Conservation (phyloP, 2,329 filamentous ascomycete species). For the Ophiostoma sp. region DNA sequence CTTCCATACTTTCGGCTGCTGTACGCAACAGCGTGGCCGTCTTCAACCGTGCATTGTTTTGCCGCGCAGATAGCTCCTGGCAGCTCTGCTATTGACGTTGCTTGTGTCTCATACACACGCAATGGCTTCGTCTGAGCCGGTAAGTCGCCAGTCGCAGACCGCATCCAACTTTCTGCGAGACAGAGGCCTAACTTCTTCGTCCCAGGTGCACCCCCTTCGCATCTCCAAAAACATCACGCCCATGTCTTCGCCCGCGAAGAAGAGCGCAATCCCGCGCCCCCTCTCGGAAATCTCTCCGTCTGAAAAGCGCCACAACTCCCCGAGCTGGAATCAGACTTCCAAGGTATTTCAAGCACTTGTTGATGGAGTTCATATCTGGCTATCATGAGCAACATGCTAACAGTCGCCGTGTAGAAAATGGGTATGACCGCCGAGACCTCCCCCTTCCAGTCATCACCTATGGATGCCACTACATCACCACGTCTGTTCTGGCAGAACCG, state of each 20-base stretch:
- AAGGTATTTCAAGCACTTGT: slow-evolving; percentile 52
- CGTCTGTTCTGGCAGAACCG: slow-evolving; percentile 87
- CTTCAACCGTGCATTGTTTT: neutral
- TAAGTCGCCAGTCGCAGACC: slow-evolving; percentile 17
- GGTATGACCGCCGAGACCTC: slow-evolving; percentile 63
- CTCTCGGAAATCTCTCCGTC: slow-evolving; percentile 85
- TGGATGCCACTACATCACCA: slow-evolving; percentile 63
- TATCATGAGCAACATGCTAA: neutral
- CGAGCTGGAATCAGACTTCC: slow-evolving; percentile 72
- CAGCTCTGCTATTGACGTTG: slow-evolving; percentile 4
- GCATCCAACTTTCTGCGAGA: neutral
- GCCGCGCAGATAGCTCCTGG: slow-evolving; percentile 7
- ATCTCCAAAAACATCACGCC: slow-evolving; percentile 63
- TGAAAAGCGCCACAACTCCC: slow-evolving; percentile 83
- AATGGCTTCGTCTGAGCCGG: slow-evolving; percentile 27
- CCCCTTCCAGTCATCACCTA: slow-evolving; percentile 78
- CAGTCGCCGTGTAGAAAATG: slow-evolving; percentile 50
- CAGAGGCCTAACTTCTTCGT: slow-evolving; percentile 1
- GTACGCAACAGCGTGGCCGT: too few species aligned
- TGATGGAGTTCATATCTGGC: neutral
- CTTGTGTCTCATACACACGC: neutral
- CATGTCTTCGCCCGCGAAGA: slow-evolving; percentile 57
- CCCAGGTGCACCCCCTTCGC: slow-evolving; percentile 68
- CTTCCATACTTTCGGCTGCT: too few species aligned
- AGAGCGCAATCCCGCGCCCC: slow-evolving; percentile 62